A percentile compares a stretch with the other conserved stretches of the same genome.
Evolutionary conservation across 2,329 filamentous ascomycete genomes (phyloP).

Genomic region (Talaromyces sp.): DNA sequence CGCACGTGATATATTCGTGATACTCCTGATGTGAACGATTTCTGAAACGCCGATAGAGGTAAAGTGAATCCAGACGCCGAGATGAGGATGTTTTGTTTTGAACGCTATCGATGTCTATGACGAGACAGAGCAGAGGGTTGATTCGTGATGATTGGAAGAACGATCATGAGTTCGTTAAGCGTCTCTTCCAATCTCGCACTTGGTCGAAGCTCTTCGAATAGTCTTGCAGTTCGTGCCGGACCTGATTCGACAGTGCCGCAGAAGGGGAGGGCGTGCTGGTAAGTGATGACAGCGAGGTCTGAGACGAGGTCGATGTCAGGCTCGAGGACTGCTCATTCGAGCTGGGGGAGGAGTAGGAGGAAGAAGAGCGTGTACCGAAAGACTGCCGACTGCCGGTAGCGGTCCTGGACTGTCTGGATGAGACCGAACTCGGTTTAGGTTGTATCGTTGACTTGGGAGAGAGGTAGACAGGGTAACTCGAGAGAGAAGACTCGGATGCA

Average conservation of each 20-base stretch:
- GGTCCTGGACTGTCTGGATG: neutral
- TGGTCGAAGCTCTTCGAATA: slow-evolving; percentile 90
- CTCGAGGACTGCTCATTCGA: slow-evolving; percentile 7
- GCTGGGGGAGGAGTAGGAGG: slow-evolving; percentile 1
- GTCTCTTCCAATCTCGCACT: slow-evolving; percentile 54
- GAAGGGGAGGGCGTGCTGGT: slow-evolving; percentile 58
- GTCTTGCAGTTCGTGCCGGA: slow-evolving; percentile 73
- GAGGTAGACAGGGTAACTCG: slow-evolving; percentile 18
- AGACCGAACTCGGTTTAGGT: slow-evolving; percentile 8
- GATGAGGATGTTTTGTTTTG: neutral
- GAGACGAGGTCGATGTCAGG: slow-evolving; percentile 65
- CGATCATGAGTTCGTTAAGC: slow-evolving; percentile 31
- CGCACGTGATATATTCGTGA: neutral
- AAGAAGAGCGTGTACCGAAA: slow-evolving; percentile 23
- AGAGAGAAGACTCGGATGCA: slow-evolving; percentile 44
- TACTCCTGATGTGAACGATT: neutral
- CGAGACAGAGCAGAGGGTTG: neutral
- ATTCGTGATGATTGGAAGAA: neutral
- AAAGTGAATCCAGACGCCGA: neutral
- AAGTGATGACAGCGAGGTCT: slow-evolving; percentile 79
- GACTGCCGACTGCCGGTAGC: slow-evolving; percentile 15
- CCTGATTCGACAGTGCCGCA: slow-evolving; percentile 65
- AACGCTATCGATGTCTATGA: neutral
- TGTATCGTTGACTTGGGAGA: slow-evolving; percentile 19
- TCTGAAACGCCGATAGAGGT: neutral